Evolutionary conservation across 768 basidiomycete species (phyloP), one percentile per base, ranked within the genome.

Genomic region (Tulasnella sp.): DNA sequence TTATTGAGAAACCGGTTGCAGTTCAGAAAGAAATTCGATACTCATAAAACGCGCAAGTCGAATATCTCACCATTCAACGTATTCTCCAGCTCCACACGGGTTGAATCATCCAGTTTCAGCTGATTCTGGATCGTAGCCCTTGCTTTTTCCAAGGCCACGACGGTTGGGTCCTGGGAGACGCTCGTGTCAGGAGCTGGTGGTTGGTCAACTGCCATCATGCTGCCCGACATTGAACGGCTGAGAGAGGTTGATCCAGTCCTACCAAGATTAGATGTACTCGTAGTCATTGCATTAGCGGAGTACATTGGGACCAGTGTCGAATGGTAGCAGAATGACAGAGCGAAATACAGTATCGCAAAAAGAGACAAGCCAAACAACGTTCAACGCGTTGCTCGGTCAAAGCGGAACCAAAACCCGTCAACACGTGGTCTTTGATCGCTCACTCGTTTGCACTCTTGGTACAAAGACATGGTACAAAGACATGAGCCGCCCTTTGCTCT

Each of bases 101-200:
- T 27, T 10, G 27, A 9, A 12, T 51, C 48, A 29, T 51, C 48
- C 48, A 41, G 40, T 15, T 16, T 13, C 4, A 51, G 24, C 16
- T 40, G 28, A 19, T 37, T 41, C 16, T 40, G 37, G 28, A 51
- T 31, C 7, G 48, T 28, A 25, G 25, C 25, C 39, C 43, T 51
- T 13, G 48, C 48, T 20, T 41, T 42, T 20, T 41, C 48, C 37
- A 51, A 41, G n/a, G 48, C 48, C 10, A 41, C 39, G 27, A 51
- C 29, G 25, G 40, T 42, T 28, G 48, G 25, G 37, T 42, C 48
- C 6, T n/a, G n/a, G n/a, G n/a, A n/a, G n/a, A n/a, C n/a, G n/a
- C n/a, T n/a, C n/a, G n/a, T n/a, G n/a, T n/a, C n/a, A n/a, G n/a
- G n/a, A n/a, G 33, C n/a, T 29, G 39, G 27, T 22, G 25, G 28